phyloP scores from a whole-genome alignment of 169 alveolate species.

The Amoebophrya sp. region DNA sequence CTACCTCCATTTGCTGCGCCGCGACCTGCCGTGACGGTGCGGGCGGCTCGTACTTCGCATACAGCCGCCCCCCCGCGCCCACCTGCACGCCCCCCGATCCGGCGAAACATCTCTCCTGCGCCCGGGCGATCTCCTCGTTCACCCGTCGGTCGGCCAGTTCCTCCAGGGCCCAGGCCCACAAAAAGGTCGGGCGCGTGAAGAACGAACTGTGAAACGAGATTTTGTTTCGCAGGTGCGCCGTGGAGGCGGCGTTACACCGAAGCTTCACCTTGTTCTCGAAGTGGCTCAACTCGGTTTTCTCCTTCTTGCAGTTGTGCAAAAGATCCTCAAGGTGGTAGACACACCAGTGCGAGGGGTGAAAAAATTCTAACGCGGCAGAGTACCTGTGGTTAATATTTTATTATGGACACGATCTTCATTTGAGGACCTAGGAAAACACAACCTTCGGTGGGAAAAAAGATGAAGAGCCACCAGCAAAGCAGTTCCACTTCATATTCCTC shows the following conservation, averaged over 20 bases:
- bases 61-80: too few species aligned
- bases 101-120: too few species aligned
- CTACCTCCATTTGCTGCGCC: too few species aligned
- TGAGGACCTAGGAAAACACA: too few species aligned
- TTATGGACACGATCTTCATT: too few species aligned
- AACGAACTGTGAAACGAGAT: neutral
- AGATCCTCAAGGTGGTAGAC: neutral
- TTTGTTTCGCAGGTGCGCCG: neutral
- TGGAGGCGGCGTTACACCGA: neutral
- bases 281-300: neutral
- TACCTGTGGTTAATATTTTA: too few species aligned
- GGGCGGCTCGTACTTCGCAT: too few species aligned
- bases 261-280: neutral
- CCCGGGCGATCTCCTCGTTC: neutral
- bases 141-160: neutral
- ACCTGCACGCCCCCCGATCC: too few species aligned
- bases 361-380: neutral
- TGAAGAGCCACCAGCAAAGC: too few species aligned
- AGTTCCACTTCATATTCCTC: too few species aligned
- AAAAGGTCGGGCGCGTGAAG: neutral
- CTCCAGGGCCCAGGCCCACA: conserved; percentile 8
- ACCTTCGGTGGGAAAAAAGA: too few species aligned
- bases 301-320: neutral
- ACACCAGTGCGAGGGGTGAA: neutral
- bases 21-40: too few species aligned